Percentiles rank a stretch among this genome's conserved stretches.
phyloP scores from a whole-genome alignment of 805 yeast species.

The Candida multigemmis region DNA sequence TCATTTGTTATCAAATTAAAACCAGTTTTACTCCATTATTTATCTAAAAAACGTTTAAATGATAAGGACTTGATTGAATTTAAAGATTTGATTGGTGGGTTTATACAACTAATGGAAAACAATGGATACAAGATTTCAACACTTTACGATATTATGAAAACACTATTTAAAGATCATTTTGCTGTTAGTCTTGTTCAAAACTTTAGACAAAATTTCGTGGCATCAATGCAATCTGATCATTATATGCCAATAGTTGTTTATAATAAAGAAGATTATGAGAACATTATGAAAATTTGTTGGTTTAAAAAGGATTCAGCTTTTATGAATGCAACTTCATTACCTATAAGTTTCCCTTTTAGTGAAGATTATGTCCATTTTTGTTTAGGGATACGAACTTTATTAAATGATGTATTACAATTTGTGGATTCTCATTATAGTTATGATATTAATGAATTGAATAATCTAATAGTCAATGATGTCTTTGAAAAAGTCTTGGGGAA shows the following conservation, averaged over 20 bases:
- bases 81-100: slow-evolving; percentile 59
- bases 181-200: slow-evolving; percentile 45
- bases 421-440: slow-evolving; percentile 56
- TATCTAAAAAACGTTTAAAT: slow-evolving; percentile 28
- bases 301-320: slow-evolving; percentile 42
- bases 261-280: slow-evolving; percentile 49
- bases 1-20: slow-evolving; percentile 49
- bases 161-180: slow-evolving; percentile 48
- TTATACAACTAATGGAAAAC: slow-evolving; percentile 69
- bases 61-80: slow-evolving; percentile 41
- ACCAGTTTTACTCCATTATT: slow-evolving; percentile 45
- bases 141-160: slow-evolving; percentile 53
- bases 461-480: slow-evolving; percentile 49
- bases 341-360: slow-evolving; percentile 69
- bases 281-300: slow-evolving; percentile 63
- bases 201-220: slow-evolving; percentile 54
- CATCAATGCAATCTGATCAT: slow-evolving; percentile 66
- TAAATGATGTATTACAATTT: slow-evolving; percentile 57
- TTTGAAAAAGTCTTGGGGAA: slow-evolving; percentile 62
- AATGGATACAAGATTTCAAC: slow-evolving; percentile 51
- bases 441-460: slow-evolving; percentile 46
- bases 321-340: slow-evolving; percentile 41
- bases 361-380: slow-evolving; percentile 84
- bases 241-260: slow-evolving; percentile 79
- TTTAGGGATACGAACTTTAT: slow-evolving; percentile 57